Evolutionary conservation across 2,329 filamentous ascomycete genomes (phyloP), one percentile per base, ranked within the genome.

Genomic region (Nakataea oryzae): DNA sequence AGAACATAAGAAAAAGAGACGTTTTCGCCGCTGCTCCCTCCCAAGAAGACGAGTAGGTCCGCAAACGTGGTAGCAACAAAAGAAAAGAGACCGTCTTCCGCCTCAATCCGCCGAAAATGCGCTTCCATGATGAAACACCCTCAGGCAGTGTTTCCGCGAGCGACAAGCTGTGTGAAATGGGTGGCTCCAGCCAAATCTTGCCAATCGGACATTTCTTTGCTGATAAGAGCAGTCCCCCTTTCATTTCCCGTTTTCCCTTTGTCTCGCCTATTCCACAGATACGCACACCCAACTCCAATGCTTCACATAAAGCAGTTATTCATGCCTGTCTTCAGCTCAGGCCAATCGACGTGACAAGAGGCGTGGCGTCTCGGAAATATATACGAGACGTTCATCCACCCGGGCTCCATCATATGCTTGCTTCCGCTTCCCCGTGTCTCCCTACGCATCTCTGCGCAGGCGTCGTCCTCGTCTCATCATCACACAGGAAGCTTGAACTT

Each of bases 401-500:
- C 11, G 30, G 11, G 5, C 11, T 11, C 30, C 30, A 5, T 50
- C 21, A 3, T 5, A 21, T 12, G 17, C 2, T n/a, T 8, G 3
- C 17, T 50, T n/a, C 21, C 5, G 8, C 21, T 41, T 30, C 11
- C 30, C 5, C 30, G n/a, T n/a, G n/a, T 11, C 5, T 30, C 30
- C 30, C 30, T 30, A 11, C 30, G n/a, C n/a, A n/a, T n/a, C 30
- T 11, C 30, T 30, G 30, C 11, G 6, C 30, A 5, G 14, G 14
- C 7, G 9, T 32, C 13, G 34, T 3, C 7, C 41, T 50, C 41
- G 21, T 8, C 41, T 41, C 34, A 17, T 41, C 21, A 21, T 80
- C 85, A 93, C 67, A 93, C 90, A 2, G 90, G 90, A 63, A 93
- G 80, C 75, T 91, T 90, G 75, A 93, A 93, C 79, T 91, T 93